Evolutionary conservation across 176 grass and related monocot genomes (phyloP).

Genomic region (Panicum miliaceum): DNA sequence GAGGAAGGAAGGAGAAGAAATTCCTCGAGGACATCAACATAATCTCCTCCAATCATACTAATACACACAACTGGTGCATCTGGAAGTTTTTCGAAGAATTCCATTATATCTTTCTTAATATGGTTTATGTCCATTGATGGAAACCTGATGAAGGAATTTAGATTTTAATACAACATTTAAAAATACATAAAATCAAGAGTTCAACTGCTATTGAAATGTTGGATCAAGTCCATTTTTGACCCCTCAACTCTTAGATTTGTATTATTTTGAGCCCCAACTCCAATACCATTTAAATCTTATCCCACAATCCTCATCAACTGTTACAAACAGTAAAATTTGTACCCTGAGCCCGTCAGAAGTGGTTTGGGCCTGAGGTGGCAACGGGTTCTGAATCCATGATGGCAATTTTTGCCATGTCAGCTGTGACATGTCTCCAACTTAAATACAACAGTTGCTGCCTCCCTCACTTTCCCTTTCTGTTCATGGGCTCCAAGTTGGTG

Average conservation of each 20-base stretch:
- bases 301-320: no score
- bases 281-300: no score
- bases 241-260: not conserved
- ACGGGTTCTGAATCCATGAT: no score
- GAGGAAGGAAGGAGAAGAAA: conserved; percentile 54
- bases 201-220: conserved; percentile 1
- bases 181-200: conserved; percentile 6
- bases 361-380: no score
- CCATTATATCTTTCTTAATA: conserved; percentile 68
- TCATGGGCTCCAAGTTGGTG: no score
- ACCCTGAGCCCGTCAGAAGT: no score
- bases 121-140: conserved; percentile 51
- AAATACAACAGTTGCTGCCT: no score
- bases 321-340: no score
- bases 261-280: not conserved
- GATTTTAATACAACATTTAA: conserved; percentile 10
- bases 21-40: conserved; percentile 63
- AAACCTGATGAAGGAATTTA: conserved; percentile 50
- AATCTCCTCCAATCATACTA: conserved; percentile 83
- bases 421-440: no score
- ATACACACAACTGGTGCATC: conserved; percentile 80
- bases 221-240: not conserved
- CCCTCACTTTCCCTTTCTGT: no score
- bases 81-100: conserved; percentile 77
- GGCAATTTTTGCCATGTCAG: no score